Evolutionary conservation across 441 rosid genomes (phyloP).

Genomic region (Hypseocharis bilobata): DNA sequence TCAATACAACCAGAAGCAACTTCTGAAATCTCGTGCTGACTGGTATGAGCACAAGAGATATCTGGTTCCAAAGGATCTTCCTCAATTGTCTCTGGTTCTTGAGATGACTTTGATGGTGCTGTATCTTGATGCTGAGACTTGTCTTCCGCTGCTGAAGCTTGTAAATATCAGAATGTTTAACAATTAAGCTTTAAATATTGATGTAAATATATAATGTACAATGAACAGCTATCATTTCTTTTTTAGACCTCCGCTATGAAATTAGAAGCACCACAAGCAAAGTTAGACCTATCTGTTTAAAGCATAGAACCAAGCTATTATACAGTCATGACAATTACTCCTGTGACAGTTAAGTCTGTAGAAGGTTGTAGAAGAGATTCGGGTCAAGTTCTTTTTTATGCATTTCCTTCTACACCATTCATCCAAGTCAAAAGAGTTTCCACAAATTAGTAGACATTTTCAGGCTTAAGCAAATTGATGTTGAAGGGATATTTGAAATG

Average conservation of each 20-base stretch:
- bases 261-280: background rate
- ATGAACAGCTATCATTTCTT: background rate
- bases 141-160: slow-evolving; percentile 40
- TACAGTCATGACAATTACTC: background rate
- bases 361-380: too few species aligned
- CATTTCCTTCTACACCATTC: too few species aligned
- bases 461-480: too few species aligned
- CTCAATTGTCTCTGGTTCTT: slow-evolving; percentile 31
- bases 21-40: slow-evolving; percentile 27
- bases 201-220: background rate
- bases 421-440: too few species aligned
- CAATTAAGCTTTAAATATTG: background rate
- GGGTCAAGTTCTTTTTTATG: too few species aligned
- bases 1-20: slow-evolving; percentile 28
- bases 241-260: background rate
- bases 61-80: slow-evolving; percentile 33
- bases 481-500: too few species aligned
- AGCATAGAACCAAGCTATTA: background rate
- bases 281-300: background rate
- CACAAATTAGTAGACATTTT: too few species aligned
- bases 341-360: background rate
- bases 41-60: slow-evolving; percentile 24
- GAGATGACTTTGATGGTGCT: slow-evolving; percentile 28
- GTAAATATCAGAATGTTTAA: background rate
- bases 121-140: slow-evolving; percentile 37